A percentile compares a stretch with the other conserved stretches of the same genome.
These are phyloP conservation scores for Vicia sativa DNA, from an alignment of 306 rosid species.

Conservation along the genomic window DNA sequence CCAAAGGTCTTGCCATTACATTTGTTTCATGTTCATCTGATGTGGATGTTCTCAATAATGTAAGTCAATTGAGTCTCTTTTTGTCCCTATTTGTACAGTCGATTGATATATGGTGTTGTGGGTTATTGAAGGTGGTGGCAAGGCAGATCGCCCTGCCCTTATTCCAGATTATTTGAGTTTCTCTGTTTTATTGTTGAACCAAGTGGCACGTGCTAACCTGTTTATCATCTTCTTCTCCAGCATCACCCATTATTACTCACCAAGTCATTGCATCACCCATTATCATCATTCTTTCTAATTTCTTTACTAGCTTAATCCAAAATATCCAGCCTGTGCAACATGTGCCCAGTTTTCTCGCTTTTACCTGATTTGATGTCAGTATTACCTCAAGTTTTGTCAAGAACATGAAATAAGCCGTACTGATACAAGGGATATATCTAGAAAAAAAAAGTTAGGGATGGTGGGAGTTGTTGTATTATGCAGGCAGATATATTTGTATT, in stretches of 20 bases:
- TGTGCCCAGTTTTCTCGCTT: not conserved
- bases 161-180: not conserved
- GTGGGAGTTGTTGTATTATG: not conserved
- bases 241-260: not conserved
- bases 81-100: not conserved
- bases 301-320: not conserved
- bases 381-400: not conserved
- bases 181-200: constrained; percentile 5
- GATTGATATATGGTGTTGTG: not conserved
- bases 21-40: constrained; percentile 90
- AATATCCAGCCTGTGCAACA: not conserved
- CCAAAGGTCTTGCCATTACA: constrained; percentile 98
- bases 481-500: not conserved
- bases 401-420: constrained; percentile 6
- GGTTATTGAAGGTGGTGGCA: not conserved
- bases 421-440: too few species aligned
- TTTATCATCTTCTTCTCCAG: not conserved
- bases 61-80: constrained; percentile 34
- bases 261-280: not conserved
- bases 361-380: not conserved
- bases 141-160: not conserved
- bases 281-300: not conserved
- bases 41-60: constrained; percentile 92
- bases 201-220: not conserved
- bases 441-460: too few species aligned